Base-by-base conservation (phyloP, 805 yeast genomes). In the Saccharomycopsis microspora region DNA sequence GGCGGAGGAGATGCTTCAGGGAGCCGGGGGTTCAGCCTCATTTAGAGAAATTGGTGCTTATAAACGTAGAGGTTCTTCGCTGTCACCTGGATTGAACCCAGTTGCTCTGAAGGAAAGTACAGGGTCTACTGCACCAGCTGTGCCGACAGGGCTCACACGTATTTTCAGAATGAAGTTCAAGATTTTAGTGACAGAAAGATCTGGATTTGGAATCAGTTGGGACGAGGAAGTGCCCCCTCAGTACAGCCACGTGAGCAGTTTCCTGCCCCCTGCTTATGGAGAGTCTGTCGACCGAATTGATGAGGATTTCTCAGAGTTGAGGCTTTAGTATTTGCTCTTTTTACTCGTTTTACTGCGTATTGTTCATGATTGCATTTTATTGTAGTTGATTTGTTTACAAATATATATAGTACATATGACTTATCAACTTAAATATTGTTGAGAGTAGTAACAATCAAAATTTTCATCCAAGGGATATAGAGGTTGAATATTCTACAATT, bases 141-240 rank as follows among this genome's bases (percentile, higher is more conserved):
- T 83, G 0, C 89, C 94, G 2, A 93, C 97, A 0, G 98, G 98
- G 10, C 85, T 95, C 3, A 98, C 98, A 0, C 70, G 98, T 43
- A 95, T 93, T 1, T 68, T 93, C 51, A 69, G 97, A 54, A 93
- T 93, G 97, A 96, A 89, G 63, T 90, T 93, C 66, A 82, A 83
- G 55, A 58, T 90, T n/a, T 69, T 70, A 3, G 65, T 93, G 28
- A 84, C 95, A 2, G 97, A 89, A 60, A 71, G 97, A 51, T 82
- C 95, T 0, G 99, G 99, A 0, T 70, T 93, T 39, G 98, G 98
- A 4, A 86, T 93, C 32, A 84, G 97, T 0, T 93, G 98, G 97
- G 97, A 90, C 64, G 97, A 90, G 60, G 98, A 93, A 64, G 97
- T 94, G 11, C 99, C 99, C 2, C 99, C 99, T 1, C 84, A 88